These are phyloP conservation scores for Sechiopsis laciniata DNA, from an alignment of 306 rosid genomes.

Conservation along the genomic window DNA sequence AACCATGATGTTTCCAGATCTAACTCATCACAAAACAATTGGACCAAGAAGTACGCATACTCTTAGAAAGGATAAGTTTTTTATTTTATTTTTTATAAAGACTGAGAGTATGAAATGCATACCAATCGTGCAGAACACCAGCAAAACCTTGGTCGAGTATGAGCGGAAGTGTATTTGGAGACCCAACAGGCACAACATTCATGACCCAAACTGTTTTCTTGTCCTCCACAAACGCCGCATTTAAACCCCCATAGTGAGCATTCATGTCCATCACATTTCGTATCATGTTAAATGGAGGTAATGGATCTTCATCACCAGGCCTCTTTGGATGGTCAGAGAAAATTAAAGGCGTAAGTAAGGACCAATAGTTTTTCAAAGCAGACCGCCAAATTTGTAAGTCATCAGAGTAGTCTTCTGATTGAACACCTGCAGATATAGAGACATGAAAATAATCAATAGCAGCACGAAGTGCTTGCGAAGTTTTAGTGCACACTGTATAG, in stretches of 20 bases:
- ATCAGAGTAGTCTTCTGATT: conserved; percentile 74
- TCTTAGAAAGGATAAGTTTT: not conserved
- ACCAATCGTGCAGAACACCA: conserved; percentile 94
- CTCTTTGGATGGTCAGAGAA: conserved; percentile 99
- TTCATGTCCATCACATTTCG: conserved; percentile 95
- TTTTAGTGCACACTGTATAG: conserved; percentile 14
- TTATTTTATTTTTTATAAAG: too few relatives aligned
- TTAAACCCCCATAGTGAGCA: conserved; percentile 83
- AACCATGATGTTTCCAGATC: not conserved
- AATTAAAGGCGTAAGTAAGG: conserved; percentile 88
- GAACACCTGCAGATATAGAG: conserved; percentile 65
- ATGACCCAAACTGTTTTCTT: conserved; percentile 90
- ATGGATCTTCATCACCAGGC: conserved; percentile 99
- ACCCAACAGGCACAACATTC: conserved; percentile 81
- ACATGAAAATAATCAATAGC: conserved; percentile 27
- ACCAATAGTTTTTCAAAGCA: conserved; percentile 76
- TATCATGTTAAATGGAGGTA: conserved; percentile 96
- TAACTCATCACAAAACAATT: conserved; percentile 1
- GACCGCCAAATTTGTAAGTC: conserved; percentile 68
- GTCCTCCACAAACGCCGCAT: conserved; percentile 81
- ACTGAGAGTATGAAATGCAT: conserved; percentile 19
- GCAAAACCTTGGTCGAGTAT: conserved; percentile 83
- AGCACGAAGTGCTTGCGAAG: conserved; percentile 13
- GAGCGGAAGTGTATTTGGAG: conserved; percentile 77
- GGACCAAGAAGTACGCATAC: conserved; percentile 5